Base-by-base conservation (phyloP, 1,284 basidiomycete species). In the Microbotryum lychnidis-dioicae region DNA sequence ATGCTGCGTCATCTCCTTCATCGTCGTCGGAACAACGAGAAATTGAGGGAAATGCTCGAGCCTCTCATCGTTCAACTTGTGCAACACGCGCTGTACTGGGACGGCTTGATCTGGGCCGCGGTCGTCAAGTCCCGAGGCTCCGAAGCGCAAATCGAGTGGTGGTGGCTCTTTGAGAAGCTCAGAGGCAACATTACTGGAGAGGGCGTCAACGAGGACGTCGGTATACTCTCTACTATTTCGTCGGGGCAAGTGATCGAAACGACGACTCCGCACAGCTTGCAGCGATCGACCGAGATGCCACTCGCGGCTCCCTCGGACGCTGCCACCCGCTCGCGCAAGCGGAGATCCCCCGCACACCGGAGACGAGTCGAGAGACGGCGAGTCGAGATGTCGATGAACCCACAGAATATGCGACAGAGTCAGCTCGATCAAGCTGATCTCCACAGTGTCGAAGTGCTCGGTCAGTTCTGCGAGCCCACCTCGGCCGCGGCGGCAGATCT, bases 31-130 rank as follows among this genome's bases (percentile, higher is more conserved):
- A 50, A 9, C 37, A 56, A 23, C 50, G 55, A 12, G 8, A 23
- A 23, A 8, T 27, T 48, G 16, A 4, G 29, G 4, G 48, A 56
- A 16, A 29, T 57, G 12, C 56, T 65, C 45, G 50, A 62, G 3
- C 60, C 64, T 10, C 42, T 66, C 56, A 64, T 62, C 7, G 12
- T 58, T 12, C 46, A 18, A 6, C 59, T 68, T 44, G 62, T 65
- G 6, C 47, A 37, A 20, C 60, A 68, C 37, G 61, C 67, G 2
- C 37, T 68, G 7, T 54, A 54, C 12, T 68, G 61, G 42, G 67
- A 68, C 29, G 27, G 56, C 18, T 46, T 66, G 23, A 56, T 68
- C 29, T 66, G 60, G 60, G 45, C 25, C 9, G 60, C 62, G 6
- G 42, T 61, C 0, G 9, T 16, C 12, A 6, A 48, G 31, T 3